Percentiles rank a stretch among this genome's conserved stretches.
Conservation (phyloP, 495 filamentous ascomycete genomes). For the Physcia stellaris region DNA sequence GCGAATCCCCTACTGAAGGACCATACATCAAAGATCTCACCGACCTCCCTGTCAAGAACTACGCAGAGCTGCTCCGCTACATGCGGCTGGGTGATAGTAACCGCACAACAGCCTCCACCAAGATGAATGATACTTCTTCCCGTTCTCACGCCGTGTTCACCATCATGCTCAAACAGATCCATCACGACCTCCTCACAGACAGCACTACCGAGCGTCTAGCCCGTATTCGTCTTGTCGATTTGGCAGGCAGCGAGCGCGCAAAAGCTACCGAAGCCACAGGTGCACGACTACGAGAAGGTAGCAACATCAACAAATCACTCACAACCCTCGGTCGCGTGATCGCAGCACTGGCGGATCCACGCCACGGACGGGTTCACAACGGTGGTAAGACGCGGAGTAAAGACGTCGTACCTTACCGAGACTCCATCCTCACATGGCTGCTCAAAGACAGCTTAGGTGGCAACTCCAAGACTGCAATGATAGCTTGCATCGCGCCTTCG, state of each 20-base stretch:
- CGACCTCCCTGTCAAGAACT: constrained; percentile 74
- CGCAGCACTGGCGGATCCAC: constrained; percentile 84
- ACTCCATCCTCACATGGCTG: constrained; percentile 95
- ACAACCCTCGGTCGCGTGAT: constrained; percentile 94
- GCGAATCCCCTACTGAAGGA: constrained; percentile 86
- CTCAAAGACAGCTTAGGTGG: constrained; percentile 90
- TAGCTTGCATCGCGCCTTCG: constrained; percentile 85
- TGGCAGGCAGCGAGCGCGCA: constrained; percentile 88
- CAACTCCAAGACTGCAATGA: constrained; percentile 97
- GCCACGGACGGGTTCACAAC: constrained; percentile 31
- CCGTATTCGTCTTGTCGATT: constrained; percentile 88
- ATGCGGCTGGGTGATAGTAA: constrained; percentile 84
- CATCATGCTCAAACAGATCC: constrained; percentile 92
- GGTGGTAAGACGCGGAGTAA: constrained; percentile 38
- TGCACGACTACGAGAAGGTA: constrained; percentile 77
- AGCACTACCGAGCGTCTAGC: constrained; percentile 89
- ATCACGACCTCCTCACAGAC: constrained; percentile 85
- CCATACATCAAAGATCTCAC: constrained; percentile 97
- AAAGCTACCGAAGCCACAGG: constrained; percentile 94
- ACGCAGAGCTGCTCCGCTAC: constrained; percentile 68
- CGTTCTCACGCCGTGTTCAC: constrained; percentile 96
- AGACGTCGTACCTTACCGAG: constrained; percentile 81
- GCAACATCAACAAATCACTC: constrained; percentile 96
- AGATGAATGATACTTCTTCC: constrained; percentile 97
- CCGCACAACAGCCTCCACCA: constrained; percentile 87